Conservation (phyloP, 1,284 basidiomycete species). For the Fomitopsis palustris region DNA sequence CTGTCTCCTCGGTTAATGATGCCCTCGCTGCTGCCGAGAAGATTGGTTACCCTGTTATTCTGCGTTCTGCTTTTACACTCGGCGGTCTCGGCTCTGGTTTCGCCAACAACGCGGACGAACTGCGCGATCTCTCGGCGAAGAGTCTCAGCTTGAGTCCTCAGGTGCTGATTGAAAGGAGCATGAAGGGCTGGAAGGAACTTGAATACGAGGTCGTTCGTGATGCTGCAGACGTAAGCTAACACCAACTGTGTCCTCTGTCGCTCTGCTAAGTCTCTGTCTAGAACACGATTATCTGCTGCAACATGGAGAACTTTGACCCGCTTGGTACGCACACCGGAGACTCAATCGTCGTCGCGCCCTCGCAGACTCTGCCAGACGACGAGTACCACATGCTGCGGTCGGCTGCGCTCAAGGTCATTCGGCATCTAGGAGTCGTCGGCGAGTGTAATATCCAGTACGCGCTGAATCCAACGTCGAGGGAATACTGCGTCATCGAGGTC, state of each 20-base stretch:
- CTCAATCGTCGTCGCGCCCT: slow-evolving; percentile 99
- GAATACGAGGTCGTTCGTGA: slow-evolving; percentile 99
- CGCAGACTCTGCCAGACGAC: slow-evolving; percentile 95
- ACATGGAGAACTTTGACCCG: slow-evolving; percentile 99
- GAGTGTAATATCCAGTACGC: slow-evolving; percentile 99
- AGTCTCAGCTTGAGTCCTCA: slow-evolving; percentile 91
- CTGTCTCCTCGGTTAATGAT: slow-evolving; percentile 93
- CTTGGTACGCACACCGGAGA: slow-evolving; percentile 99
- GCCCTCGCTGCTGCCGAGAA: slow-evolving; percentile 88
- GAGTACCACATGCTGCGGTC: slow-evolving; percentile 99
- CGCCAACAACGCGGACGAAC: slow-evolving; percentile 92
- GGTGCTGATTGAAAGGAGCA: slow-evolving; percentile 95
- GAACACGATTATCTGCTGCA: slow-evolving; percentile 95
- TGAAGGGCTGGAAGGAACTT: slow-evolving; percentile 99
- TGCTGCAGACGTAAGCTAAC: slow-evolving; percentile 76
- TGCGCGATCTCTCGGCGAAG: slow-evolving; percentile 92
- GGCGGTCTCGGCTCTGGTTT: slow-evolving; percentile 99
- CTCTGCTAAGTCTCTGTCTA: slow-evolving; percentile 24
- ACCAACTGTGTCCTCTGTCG: background rate
- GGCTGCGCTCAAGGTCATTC: slow-evolving; percentile 85
- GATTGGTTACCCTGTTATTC: slow-evolving; percentile 98
- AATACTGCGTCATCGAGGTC: slow-evolving; percentile 98
- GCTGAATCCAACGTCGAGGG: slow-evolving; percentile 87
- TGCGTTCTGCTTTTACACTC: slow-evolving; percentile 97
- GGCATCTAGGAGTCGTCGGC: slow-evolving; percentile 97